Conservation (phyloP, 257 asterid species). For the Penstemon newberryi region DNA sequence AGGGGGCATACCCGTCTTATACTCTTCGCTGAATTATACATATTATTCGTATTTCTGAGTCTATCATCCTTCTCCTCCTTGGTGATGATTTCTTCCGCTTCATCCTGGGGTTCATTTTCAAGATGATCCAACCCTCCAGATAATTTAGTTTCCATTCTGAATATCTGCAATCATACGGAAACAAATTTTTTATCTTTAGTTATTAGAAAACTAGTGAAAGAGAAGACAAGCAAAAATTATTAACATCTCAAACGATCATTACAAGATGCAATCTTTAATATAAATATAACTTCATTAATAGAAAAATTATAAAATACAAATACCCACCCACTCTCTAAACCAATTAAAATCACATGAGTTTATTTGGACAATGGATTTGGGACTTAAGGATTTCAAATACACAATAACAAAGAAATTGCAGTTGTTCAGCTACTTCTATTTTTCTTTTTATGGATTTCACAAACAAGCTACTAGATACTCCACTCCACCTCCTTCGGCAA, state of each 20-base stretch:
- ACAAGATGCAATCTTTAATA: neutral
- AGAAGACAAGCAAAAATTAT: neutral
- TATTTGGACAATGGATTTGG: too few species aligned
- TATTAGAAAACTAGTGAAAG: too few species aligned
- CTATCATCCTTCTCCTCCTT: conserved; percentile 42
- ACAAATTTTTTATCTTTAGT: neutral
- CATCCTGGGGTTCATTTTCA: conserved; percentile 40
- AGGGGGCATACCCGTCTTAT: conserved; percentile 44
- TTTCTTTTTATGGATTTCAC: too few species aligned
- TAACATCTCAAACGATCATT: neutral
- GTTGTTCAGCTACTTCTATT: too few species aligned
- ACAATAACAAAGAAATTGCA: too few species aligned
- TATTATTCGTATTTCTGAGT: conserved; percentile 22
- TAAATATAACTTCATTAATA: neutral
- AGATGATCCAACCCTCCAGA: conserved; percentile 33
- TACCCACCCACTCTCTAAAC: neutral
- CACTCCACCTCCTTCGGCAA: too few species aligned
- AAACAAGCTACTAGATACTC: too few species aligned
- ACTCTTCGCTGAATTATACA: conserved; percentile 49
- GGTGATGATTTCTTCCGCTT: conserved; percentile 36
- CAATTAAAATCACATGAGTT: neutral
- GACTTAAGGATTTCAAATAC: too few species aligned
- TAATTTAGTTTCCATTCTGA: conserved; percentile 67
- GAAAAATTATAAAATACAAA: too few species aligned
- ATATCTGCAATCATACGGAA: conserved; percentile 46